Evolutionary conservation across 2,329 filamentous ascomycete species (phyloP), one percentile per base, ranked within the genome.

Genomic region (Trichothecium roseum): DNA sequence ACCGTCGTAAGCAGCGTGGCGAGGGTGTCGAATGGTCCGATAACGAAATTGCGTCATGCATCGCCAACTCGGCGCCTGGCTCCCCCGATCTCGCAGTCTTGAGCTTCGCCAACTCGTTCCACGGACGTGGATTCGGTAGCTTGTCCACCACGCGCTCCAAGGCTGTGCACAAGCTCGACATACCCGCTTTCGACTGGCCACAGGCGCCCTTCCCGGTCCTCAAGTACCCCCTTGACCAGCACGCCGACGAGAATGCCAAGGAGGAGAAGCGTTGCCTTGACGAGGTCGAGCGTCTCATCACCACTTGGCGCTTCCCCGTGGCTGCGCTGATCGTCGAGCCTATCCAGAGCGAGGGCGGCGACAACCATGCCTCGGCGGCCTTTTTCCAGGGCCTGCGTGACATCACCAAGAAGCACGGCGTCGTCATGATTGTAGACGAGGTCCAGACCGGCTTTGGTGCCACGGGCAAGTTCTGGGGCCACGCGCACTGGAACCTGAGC

Each of bases 391-490:
- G 78, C 31, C 74, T 89, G 22, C 77, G 84, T 35, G 74, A 74
- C 26, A 65, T 88, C 40, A 87, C 83, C 24, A 70, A 75, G 50
- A 78, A 76, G 52, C 70, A 81, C 59, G 66, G 77, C 40, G 70
- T 84, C 26, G 70, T 84, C 43, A 64, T 89, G 56, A 89, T 89
- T 48, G 83, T 86, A 37, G 84, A 89, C 51, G 84, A 88, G 60
- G 84, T 89, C 24, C 84, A 89, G 60, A 89, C 84, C 14, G 83
- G 82, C 53, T 77, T 88, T 34, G 84, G 84, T 49, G 83, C 84
- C n/a, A 89, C 84, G 1, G 84, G 84, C 40, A 84, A 83, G 52
- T 87, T 88, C 72, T 89, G 84, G 84, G 84, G 81, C 12, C 84
- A 89, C 57, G 82, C 87, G 46, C 83, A 88, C 71, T 89, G 84